Evolutionary conservation across 768 basidiomycete genomes (phyloP), one percentile per base, ranked within the genome.

Genomic region (Amanita pallidorosea): DNA sequence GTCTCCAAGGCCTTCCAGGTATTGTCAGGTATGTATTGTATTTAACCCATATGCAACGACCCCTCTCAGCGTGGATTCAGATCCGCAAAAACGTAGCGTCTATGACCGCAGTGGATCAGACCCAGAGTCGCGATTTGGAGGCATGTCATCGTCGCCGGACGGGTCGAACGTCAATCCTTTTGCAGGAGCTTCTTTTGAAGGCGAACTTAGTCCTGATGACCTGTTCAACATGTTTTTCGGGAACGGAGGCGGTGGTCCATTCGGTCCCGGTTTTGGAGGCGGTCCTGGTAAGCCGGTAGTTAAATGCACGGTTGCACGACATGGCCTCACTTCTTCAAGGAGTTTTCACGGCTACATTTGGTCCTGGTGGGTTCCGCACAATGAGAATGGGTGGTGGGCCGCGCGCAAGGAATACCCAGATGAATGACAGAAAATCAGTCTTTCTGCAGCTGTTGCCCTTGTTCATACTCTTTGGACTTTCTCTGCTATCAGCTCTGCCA

Each of bases 201-300:
- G 80, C 49, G 94, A 97, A 67, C 71, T 98, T 57, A 93, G 87
- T 51, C 93, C 95, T 5, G 95, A 97, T 67, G 95, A 97, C 53
- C 63, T 98, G 51, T 98, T 98, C 72, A 95, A 97, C 62, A 93
- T 95, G 88, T 96, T 98, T 79, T 98, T 98, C 64, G 91, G 92
- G 12, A 85, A 85, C 20, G 74, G 91, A 15, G 86, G 86, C 20
- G 74, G 76, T 1, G 75, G 72, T 51, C 73, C 71, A 25, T 62
- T 66, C 54, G 51, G 77, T 5, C 66, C 67, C 33, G 67, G 68
- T 29, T 77, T 81, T 62, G 78, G 81, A n/a, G 72, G 76, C 9
- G 75, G 78, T 2, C 78, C 80, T 54, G 67, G 76, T 75, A 55
- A 45, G 70, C 63, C n/a, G 1, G 25, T 7, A 15, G 23, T n/a